Base-by-base conservation (phyloP, 2,329 filamentous ascomycete species). In the Hymenoscyphus occultus region DNA sequence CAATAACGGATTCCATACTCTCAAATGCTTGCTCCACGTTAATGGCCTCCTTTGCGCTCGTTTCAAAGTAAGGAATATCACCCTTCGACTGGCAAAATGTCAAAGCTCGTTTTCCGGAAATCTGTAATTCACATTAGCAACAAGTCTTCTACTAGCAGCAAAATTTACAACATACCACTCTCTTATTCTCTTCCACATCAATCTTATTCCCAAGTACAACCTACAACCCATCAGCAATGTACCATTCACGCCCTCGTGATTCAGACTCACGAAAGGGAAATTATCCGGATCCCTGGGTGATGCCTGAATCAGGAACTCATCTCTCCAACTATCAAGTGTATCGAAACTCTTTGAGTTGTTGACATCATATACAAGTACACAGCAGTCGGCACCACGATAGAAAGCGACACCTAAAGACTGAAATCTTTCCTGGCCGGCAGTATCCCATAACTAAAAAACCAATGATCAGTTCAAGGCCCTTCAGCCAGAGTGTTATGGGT, bases 261-360 rank as follows among this genome's bases (percentile, higher is more conserved):
- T 45, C 22, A 12, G 56, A 81, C 90, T 78, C 80, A 97, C 95
- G 77, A 99, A 99, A 60, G 95, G 95, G 78, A 99, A 99, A 78
- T 91, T 97, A 77, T 97, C 93, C 1, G 95, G 95, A 74, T 99
- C 95, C 76, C 96, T 89, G 5, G 95, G 95, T 71, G 92, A 97
- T 6, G 95, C 95, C 80, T 99, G 95, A 72, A 99, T 97, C 72
- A 99, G 80, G 77, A 99, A 99, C 79, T 99, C 95, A 76, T 99
- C 95, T 75, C 95, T 86, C 95, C 95, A 99, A 80, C 93, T 97
- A 78, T 99, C 95, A 66, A 99, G 86, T 14, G 94, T 96, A 78
- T 99, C 95, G 78, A 99, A 99, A 78, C 93, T 97, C 86, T 99
- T 99, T 68, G 93, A 91, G 79, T 97, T 98, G 83, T 99, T 99